Conservation (phyloP, 1,284 basidiomycete species). For the Ceratorhiza oryzae-sativae region DNA sequence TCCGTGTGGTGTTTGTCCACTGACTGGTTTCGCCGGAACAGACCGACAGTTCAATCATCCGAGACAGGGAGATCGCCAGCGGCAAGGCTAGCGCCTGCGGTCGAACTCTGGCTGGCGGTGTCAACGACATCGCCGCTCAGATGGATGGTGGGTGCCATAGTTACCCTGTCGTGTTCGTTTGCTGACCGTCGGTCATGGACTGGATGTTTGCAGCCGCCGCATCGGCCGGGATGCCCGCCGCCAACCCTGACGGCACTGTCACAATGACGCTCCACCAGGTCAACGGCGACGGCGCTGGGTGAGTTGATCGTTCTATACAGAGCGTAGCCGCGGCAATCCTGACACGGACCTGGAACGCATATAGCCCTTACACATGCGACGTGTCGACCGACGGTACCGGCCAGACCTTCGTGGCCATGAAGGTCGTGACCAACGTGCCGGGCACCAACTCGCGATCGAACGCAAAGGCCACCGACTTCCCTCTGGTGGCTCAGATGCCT, state of each 20-base stretch:
- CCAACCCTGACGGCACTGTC: conserved; percentile 42
- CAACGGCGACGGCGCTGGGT: conserved; percentile 47
- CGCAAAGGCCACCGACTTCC: conserved; percentile 46
- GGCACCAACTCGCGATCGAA: conserved; percentile 43
- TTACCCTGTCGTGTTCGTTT: background rate
- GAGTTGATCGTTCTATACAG: background rate
- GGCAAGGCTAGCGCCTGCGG: conserved; percentile 45
- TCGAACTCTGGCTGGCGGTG: conserved; percentile 44
- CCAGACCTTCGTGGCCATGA: conserved; percentile 43
- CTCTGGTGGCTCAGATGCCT: conserved; percentile 43
- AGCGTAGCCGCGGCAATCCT: background rate
- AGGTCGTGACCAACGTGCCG: conserved; percentile 46
- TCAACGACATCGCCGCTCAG: conserved; percentile 45
- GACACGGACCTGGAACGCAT: background rate
- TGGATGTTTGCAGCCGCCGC: conserved; percentile 42
- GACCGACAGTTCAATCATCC: conserved; percentile 47
- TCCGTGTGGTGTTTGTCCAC: background rate
- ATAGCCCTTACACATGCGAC: conserved; percentile 45
- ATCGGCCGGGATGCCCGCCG: conserved; percentile 43
- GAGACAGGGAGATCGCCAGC: conserved; percentile 43
- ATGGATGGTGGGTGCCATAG: conserved; percentile 39
- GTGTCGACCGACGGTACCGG: conserved; percentile 46
- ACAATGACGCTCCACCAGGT: conserved; percentile 48
- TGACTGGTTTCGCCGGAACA: conserved; percentile 9
- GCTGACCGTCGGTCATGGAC: too few relatives aligned